phyloP scores from a whole-genome alignment of 768 basidiomycete genomes.

The Austroboletus festivus region DNA sequence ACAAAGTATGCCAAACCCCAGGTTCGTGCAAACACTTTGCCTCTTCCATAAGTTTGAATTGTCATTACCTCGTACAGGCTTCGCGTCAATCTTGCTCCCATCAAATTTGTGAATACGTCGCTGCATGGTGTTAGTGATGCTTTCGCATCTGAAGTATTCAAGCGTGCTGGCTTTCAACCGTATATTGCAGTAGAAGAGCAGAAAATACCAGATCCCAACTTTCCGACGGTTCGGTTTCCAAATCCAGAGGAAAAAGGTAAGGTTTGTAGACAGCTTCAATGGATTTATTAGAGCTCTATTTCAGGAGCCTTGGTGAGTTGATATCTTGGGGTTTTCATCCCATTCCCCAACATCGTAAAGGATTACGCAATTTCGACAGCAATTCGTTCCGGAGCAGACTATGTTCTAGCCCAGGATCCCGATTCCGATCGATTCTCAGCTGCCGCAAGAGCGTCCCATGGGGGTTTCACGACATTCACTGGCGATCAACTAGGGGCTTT shows the following conservation, averaged over 20 bases:
- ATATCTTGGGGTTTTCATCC: background rate
- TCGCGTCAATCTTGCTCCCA: constrained; percentile 4
- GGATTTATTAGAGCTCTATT: background rate
- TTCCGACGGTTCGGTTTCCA: constrained; percentile 80
- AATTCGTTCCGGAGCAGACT: constrained; percentile 44
- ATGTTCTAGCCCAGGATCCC: constrained; percentile 87
- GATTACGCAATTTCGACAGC: constrained; percentile 70
- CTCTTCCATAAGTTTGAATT: too few species aligned
- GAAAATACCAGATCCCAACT: constrained; percentile 74
- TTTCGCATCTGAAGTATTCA: constrained; percentile 57
- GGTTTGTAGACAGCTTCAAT: constrained; percentile 3
- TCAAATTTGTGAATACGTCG: constrained; percentile 81
- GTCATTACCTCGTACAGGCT: constrained; percentile 11
- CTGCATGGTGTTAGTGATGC: constrained; percentile 87
- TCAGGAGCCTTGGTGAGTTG: constrained; percentile 48
- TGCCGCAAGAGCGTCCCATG: constrained; percentile 64
- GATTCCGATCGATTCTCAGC: constrained; percentile 83
- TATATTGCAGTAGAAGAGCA: constrained; percentile 66
- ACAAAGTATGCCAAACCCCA: constrained; percentile 13
- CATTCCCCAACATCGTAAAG: constrained; percentile 35
- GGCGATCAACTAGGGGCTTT: constrained; percentile 79
- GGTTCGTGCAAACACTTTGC: too few species aligned
- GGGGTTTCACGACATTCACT: constrained; percentile 69
- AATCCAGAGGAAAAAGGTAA: constrained; percentile 89
- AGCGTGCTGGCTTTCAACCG: constrained; percentile 53